Evolutionary conservation across 768 basidiomycete genomes (phyloP), one percentile per base, ranked within the genome.

Genomic region (Candolleomyces eurysporus): DNA sequence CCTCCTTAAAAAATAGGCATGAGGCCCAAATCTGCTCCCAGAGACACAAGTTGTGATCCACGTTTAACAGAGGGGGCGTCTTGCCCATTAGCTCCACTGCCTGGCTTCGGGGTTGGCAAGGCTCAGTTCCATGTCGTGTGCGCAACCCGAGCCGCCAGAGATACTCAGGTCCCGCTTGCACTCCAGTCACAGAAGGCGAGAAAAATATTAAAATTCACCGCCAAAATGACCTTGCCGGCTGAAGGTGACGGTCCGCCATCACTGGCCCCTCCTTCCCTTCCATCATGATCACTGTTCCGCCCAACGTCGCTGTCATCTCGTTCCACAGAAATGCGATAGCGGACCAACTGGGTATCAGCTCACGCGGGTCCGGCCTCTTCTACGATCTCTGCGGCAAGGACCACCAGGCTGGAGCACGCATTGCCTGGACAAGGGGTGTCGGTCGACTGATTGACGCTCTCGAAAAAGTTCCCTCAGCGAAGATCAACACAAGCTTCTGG

Each of bases 401-500:
- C 56, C 76, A 77, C 52, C 78, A 76, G 40, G 84, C 84, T 1
- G 72, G 74, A 54, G 81, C 84, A 5, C 79, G 84, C 80, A 82
- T 76, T 16, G 84, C 85, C 1, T 87, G 84, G 84, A 80, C 81
- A 2, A 85, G 84, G 85, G 84, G 81, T 62, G 78, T 85, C 54
- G 76, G 76, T 58, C 82, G 85, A 39, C 77, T 87, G 67, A 83
- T 87, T 67, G 85, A 85, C 66, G 82, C 78, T 14, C 78, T 86
- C 57, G 82, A 83, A 70, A 68, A 68, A 14, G 81, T 78, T 0
- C 76, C 83, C 19, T 56, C 68, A 30, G 11, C 51, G 4, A 76
- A 78, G 51, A 81, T 87, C 71, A 77, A 87, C 68, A 65, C 77
- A 68, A 69, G 39, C 76, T 76, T 63, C 76, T 85, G 60, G 85